Conservation (phyloP, 2,329 filamentous ascomycete genomes). For the Aureobasidium leucospermi region DNA sequence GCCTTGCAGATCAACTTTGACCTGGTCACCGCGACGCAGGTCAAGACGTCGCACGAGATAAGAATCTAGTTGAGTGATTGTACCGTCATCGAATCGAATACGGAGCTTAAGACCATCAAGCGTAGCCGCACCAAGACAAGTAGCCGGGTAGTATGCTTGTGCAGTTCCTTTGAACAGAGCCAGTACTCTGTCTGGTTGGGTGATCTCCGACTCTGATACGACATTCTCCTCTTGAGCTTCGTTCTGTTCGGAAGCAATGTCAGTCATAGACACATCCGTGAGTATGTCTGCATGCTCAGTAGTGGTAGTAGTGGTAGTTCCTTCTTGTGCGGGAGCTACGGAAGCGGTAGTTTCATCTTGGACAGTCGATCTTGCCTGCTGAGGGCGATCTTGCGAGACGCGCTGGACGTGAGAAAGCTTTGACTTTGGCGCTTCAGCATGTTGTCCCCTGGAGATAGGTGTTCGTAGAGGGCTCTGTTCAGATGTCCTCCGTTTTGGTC, state of each 20-base stretch:
- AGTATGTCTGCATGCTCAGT: background rate
- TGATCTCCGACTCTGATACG: background rate
- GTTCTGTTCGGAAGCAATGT: background rate
- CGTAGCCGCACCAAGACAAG: constrained; percentile 44
- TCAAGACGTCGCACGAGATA: constrained; percentile 35
- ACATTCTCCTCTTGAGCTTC: background rate
- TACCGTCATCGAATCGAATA: constrained; percentile 43
- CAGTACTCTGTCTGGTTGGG: constrained; percentile 48
- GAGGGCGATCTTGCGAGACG: background rate
- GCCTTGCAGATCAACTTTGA: constrained; percentile 39
- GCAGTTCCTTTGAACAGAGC: constrained; percentile 48
- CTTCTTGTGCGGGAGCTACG: background rate
- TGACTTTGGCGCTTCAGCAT: constrained; percentile 8
- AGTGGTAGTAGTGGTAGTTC: background rate
- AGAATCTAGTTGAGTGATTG: constrained; percentile 33
- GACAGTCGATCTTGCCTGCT: background rate
- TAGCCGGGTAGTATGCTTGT: constrained; percentile 52
- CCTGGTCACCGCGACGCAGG: constrained; percentile 36
- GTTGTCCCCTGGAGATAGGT: background rate
- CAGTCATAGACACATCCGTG: background rate
- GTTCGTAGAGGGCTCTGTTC: constrained; percentile 1
- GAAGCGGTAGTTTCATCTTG: background rate
- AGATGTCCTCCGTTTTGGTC: constrained; percentile 15
- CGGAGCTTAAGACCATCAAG: constrained; percentile 35
- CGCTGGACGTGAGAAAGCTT: constrained; percentile 1